Percentiles rank a stretch among this genome's conserved stretches.
Evolutionary conservation across 805 yeast species (phyloP).

Genomic region (Yarrowia yakushimensis): DNA sequence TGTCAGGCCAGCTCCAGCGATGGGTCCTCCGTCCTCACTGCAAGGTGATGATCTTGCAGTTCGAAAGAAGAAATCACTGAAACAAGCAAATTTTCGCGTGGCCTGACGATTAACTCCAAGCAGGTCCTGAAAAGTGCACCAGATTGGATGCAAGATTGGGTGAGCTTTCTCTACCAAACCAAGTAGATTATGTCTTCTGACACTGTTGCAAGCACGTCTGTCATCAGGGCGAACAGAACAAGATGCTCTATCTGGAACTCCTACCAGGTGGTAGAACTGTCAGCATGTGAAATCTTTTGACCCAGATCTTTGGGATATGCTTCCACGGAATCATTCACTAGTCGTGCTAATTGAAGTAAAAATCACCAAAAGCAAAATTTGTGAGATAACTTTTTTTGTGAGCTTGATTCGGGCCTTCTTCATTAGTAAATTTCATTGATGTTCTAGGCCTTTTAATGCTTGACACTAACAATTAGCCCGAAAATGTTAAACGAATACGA

Average conservation of each 20-base stretch:
- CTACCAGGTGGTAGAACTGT: too few species aligned
- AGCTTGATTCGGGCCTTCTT: background rate
- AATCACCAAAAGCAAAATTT: background rate
- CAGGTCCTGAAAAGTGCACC: constrained; percentile 1
- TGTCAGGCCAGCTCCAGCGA: background rate
- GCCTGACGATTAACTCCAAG: constrained; percentile 13
- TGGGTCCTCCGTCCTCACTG: too few species aligned
- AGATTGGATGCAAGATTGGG: constrained; percentile 1
- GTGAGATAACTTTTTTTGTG: background rate
- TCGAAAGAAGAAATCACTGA: background rate
- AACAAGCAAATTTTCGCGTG: background rate
- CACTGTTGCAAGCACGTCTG: too few species aligned
- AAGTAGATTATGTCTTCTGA: too few species aligned
- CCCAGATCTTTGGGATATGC: background rate
- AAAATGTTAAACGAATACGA: background rate
- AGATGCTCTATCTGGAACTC: too few species aligned
- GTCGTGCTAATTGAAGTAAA: background rate
- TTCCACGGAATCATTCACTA: background rate
- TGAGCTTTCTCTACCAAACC: background rate
- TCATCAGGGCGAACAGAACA: too few species aligned
- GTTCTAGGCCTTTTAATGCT: background rate
- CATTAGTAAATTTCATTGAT: background rate
- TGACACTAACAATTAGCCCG: too few species aligned
- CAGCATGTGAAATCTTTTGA: too few species aligned
- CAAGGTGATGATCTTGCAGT: background rate